Conservation (phyloP, 805 yeast species). For the Hanseniaspora jakobsenii region DNA sequence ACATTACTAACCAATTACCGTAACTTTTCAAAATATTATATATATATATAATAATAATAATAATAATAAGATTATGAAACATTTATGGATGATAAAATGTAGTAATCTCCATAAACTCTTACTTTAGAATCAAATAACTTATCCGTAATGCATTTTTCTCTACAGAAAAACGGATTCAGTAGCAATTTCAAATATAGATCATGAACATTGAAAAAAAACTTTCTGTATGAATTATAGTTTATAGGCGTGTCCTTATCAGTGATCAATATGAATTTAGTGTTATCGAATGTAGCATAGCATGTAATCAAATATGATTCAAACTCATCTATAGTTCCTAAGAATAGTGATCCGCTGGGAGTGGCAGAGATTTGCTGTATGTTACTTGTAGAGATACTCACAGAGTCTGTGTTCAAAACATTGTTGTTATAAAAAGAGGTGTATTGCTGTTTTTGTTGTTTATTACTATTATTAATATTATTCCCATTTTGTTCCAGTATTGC, state of each 20-base stretch:
- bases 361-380: background rate
- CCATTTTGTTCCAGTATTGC: background rate
- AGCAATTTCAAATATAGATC: conserved; percentile 78
- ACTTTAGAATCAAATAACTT: conserved; percentile 61
- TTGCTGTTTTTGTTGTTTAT: background rate
- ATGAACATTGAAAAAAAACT: conserved; percentile 72
- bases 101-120: conserved; percentile 59
- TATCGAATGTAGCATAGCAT: conserved; percentile 80
- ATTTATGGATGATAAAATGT: conserved; percentile 34
- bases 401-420: background rate
- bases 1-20: too few relatives aligned
- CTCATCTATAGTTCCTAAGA: conserved; percentile 68
- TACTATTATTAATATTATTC: background rate
- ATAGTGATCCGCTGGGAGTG: conserved; percentile 28
- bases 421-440: background rate
- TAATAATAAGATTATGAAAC: background rate
- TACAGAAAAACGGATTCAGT: conserved; percentile 62
- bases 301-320: conserved; percentile 75
- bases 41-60: too few relatives aligned
- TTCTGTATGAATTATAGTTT: conserved; percentile 64
- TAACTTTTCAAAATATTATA: too few relatives aligned
- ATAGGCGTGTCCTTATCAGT: conserved; percentile 35
- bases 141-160: background rate
- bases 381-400: background rate
- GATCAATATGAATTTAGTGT: conserved; percentile 63